A percentile compares a stretch with the other conserved stretches of the same genome.
Conservation (phyloP, 139 green algal genomes). For the Haematococcus lacustris region DNA sequence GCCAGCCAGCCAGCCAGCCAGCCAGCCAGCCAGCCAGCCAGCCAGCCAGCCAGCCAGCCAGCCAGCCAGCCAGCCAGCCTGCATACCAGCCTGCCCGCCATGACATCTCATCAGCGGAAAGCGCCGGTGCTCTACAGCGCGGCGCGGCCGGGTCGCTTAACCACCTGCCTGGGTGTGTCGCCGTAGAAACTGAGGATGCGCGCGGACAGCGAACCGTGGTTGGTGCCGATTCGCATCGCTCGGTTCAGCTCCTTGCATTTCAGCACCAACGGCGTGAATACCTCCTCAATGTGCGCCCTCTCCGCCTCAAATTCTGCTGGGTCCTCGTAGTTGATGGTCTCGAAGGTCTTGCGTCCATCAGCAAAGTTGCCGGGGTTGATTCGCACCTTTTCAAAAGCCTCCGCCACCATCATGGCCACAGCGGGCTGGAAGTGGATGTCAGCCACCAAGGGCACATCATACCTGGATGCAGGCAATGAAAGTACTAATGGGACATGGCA, state of each 20-base stretch:
- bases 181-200: conserved; percentile 95
- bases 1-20: neutral
- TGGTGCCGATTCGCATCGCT: conserved; percentile 96
- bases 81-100: neutral
- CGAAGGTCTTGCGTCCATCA: conserved; percentile 89
- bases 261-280: conserved; percentile 91
- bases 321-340: conserved; percentile 89
- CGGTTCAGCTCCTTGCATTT: conserved; percentile 95
- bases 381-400: conserved; percentile 95
- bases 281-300: conserved; percentile 80
- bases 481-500: no score
- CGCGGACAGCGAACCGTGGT: conserved; percentile 93
- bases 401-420: conserved; percentile 93
- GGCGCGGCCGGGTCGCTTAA: neutral
- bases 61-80: neutral
- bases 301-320: conserved; percentile 78
- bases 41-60: neutral
- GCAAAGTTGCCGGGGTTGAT: conserved; percentile 97
- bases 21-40: neutral
- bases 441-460: conserved; percentile 91
- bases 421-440: conserved; percentile 98
- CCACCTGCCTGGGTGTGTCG: conserved; percentile 59
- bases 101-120: neutral
- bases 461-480: conserved; percentile 54
- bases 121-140: neutral